Evolutionary conservation across 371 early-diverging fungal genomes (phyloP).

Genomic region (Rhizomucor pusillus): DNA sequence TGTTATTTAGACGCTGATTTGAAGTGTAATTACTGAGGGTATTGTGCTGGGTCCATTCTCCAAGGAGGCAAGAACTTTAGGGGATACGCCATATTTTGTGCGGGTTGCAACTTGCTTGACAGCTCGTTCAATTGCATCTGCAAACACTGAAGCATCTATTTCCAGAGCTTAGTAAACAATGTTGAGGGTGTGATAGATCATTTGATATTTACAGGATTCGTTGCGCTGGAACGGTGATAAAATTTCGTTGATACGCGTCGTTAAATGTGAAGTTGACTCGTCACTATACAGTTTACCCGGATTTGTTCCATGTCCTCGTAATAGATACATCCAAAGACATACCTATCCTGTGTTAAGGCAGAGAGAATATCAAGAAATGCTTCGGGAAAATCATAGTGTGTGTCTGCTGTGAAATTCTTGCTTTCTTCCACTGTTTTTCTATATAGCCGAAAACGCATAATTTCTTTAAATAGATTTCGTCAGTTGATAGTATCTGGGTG

Average conservation of each 20-base stretch:
- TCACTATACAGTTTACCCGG: conserved; percentile 19
- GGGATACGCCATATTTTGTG: conserved; percentile 30
- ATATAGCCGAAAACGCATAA: conserved; percentile 26
- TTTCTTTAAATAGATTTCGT: conserved; percentile 14
- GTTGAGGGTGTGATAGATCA: background rate
- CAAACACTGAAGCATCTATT: conserved; percentile 26
- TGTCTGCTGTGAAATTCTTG: background rate
- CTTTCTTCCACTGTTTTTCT: conserved; percentile 18
- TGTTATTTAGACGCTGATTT: too few relatives aligned
- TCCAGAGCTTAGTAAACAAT: background rate
- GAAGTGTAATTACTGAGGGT: conserved; percentile 15
- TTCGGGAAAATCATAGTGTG: conserved; percentile 19
- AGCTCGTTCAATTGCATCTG: conserved; percentile 24
- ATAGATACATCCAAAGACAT: conserved; percentile 8
- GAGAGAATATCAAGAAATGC: conserved; percentile 23
- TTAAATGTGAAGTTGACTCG: conserved; percentile 22
- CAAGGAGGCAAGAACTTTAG: conserved; percentile 5
- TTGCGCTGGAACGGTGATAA: conserved; percentile 37
- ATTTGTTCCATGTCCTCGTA: background rate
- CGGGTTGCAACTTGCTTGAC: conserved; percentile 20
- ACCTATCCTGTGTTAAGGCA: conserved; percentile 34
- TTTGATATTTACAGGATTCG: conserved; percentile 27
- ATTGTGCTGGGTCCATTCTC: conserved; percentile 16
- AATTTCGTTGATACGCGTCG: conserved; percentile 30
- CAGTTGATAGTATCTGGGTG: background rate